Conservation (phyloP, 345 rosid genomes). For the Dipteronia dyeriana region DNA sequence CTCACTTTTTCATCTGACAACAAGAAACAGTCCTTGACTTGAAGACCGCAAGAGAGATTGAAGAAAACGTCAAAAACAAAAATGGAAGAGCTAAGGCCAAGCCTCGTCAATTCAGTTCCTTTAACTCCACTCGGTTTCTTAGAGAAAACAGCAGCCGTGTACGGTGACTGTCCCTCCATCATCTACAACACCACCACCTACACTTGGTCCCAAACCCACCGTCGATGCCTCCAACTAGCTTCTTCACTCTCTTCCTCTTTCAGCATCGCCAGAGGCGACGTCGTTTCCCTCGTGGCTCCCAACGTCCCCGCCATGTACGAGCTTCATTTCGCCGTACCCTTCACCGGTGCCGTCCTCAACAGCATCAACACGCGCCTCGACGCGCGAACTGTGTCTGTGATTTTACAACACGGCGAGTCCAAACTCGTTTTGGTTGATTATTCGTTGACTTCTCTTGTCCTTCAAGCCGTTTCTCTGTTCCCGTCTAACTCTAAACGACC, state of each 20-base stretch:
- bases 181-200: neutral
- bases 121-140: neutral
- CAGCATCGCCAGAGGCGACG: neutral
- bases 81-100: neutral
- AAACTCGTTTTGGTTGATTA: conserved; percentile 4
- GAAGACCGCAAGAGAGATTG: too few species aligned
- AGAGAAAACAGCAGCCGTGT: conserved; percentile 4
- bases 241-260: neutral
- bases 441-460: neutral
- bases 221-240: conserved; percentile 3
- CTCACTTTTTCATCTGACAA: too few species aligned
- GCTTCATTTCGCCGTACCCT: conserved; percentile 3
- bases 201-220: neutral
- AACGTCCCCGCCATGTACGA: conserved; percentile 6
- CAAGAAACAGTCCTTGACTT: too few species aligned
- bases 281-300: neutral
- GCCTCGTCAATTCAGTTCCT: neutral
- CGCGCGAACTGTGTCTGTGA: neutral
- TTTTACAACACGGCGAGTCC: neutral
- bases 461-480: neutral
- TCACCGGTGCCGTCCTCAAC: neutral
- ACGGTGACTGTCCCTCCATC: neutral
- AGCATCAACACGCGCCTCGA: conserved; percentile 5
- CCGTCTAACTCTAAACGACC: neutral
- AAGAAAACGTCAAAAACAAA: too few species aligned